These are phyloP conservation scores for Kwoniella dejecticola DNA, from an alignment of 768 basidiomycete species.

Conservation along the genomic window DNA sequence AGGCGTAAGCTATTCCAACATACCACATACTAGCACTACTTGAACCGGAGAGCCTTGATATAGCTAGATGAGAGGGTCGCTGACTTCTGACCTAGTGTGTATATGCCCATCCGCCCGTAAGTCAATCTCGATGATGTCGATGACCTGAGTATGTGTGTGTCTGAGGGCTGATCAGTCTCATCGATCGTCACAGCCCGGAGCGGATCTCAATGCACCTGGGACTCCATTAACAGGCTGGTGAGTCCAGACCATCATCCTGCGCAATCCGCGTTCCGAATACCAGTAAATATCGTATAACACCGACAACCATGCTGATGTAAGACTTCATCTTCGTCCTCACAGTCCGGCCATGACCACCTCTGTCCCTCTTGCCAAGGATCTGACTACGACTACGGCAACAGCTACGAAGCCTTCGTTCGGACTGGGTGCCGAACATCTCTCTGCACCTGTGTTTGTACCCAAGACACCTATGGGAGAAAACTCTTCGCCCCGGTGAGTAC, in stretches of 20 bases:
- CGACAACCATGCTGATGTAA: not conserved
- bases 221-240: conserved; percentile 15
- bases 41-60: no score
- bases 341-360: conserved; percentile 12
- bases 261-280: no score
- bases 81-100: conserved; percentile 35
- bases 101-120: conserved; percentile 47
- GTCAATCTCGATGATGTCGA: no score
- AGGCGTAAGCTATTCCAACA: conserved; percentile 32
- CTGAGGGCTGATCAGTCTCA: not conserved
- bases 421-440: conserved; percentile 37
- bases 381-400: no score
- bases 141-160: not conserved
- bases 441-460: conserved; percentile 52
- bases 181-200: conserved; percentile 16
- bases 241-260: not conserved
- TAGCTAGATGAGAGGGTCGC: conserved; percentile 4
- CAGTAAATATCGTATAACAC: no score
- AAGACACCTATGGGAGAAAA: conserved; percentile 37
- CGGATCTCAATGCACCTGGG: conserved; percentile 15
- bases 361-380: conserved; percentile 12
- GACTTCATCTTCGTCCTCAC: not conserved
- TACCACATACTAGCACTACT: not conserved
- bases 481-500: conserved; percentile 32
- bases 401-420: conserved; percentile 14